These are phyloP conservation scores for Medicago lupulina DNA, from an alignment of 306 rosid genomes.

Conservation along the genomic window DNA sequence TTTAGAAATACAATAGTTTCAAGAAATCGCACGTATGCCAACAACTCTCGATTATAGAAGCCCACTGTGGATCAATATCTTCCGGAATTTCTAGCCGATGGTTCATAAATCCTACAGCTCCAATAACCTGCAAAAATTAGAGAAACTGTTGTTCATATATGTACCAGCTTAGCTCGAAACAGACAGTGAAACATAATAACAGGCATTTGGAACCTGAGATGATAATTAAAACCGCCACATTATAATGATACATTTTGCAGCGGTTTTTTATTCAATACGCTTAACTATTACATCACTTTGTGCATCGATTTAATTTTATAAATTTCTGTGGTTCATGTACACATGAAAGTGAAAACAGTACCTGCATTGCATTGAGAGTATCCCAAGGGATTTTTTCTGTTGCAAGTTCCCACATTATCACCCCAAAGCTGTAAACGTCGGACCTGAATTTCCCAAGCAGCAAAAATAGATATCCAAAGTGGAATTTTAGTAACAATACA, in stretches of 20 bases:
- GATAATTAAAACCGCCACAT: background rate
- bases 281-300: background rate
- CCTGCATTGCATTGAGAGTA: constrained; percentile 96
- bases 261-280: no score
- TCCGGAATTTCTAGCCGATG: constrained; percentile 93
- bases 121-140: constrained; percentile 79
- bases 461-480: constrained; percentile 15
- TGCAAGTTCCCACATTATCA: constrained; percentile 95
- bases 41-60: constrained; percentile 89
- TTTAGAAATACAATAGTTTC: constrained; percentile 15
- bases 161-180: constrained; percentile 15
- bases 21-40: constrained; percentile 71
- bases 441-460: constrained; percentile 67
- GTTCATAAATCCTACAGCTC: constrained; percentile 98
- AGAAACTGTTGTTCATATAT: constrained; percentile 50
- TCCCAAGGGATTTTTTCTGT: constrained; percentile 99
- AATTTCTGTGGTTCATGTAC: background rate
- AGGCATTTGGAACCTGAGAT: background rate
- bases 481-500: background rate
- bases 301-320: no score
- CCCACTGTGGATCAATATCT: constrained; percentile 88
- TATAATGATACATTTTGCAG: background rate
- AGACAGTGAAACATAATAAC: constrained; percentile 9
- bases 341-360: constrained; percentile 54
- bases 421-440: constrained; percentile 96